Percentiles rank a stretch among this genome's conserved stretches.
Conservation (phyloP, 2,329 filamentous ascomycete species). For the Penicillium verrucosum region DNA sequence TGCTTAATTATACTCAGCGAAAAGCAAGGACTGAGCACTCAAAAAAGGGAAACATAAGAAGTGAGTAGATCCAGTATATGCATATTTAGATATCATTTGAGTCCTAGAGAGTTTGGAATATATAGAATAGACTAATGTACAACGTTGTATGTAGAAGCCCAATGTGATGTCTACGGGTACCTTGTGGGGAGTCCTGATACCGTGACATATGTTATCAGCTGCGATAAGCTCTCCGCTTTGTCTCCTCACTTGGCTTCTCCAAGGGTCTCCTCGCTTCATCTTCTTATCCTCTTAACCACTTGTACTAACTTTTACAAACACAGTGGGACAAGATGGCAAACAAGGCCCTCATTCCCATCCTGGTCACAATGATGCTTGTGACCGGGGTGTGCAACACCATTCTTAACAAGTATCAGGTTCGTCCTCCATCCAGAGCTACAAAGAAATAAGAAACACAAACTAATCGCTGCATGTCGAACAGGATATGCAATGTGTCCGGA, state of each 20-base stretch:
- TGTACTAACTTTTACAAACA: neutral
- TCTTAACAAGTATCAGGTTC: constrained; percentile 90
- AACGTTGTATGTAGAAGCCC: neutral
- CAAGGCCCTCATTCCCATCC: constrained; percentile 70
- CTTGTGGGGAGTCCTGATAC: neutral
- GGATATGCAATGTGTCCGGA: constrained; percentile 95
- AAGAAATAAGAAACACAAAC: neutral
- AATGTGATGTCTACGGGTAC: neutral
- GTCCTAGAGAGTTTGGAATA: too few species aligned
- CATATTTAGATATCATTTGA: too few species aligned
- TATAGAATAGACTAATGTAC: too few species aligned
- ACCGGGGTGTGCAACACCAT: constrained; percentile 97
- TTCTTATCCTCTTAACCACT: neutral
- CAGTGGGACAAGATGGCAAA: constrained; percentile 59
- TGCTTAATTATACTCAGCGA: too few species aligned
- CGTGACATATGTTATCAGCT: constrained; percentile 9
- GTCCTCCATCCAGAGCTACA: constrained; percentile 12
- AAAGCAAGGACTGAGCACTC: too few species aligned
- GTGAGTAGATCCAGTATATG: too few species aligned
- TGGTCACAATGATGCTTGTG: constrained; percentile 94
- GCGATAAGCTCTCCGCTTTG: constrained; percentile 13
- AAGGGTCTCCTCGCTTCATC: neutral
- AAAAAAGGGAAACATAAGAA: too few species aligned
- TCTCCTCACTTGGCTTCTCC: constrained; percentile 3
- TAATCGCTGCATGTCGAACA: constrained; percentile 18